Evolutionary conservation across 2,329 filamentous ascomycete genomes (phyloP).

Genomic region (Colletotrichum sp.): DNA sequence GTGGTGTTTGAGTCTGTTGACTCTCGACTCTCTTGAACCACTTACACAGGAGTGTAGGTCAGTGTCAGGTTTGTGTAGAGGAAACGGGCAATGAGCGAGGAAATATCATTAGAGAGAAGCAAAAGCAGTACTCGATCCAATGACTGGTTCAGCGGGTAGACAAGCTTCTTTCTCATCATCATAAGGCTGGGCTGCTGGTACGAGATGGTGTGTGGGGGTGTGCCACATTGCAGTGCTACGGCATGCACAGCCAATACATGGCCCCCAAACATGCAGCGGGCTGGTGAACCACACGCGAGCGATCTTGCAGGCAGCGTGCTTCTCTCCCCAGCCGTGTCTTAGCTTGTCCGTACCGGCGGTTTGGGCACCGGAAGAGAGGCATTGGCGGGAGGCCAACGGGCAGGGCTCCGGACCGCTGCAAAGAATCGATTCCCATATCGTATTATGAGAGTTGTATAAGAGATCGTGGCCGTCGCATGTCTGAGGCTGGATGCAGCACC

Average conservation of each 20-base stretch:
- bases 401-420: not conserved
- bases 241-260: not conserved
- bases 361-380: not conserved
- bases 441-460: not conserved
- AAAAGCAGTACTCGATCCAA: not conserved
- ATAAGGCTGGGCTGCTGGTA: not conserved
- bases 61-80: not conserved
- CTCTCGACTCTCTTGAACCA: not conserved
- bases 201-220: not conserved
- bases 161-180: not conserved
- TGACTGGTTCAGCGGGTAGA: not conserved
- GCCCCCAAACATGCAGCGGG: constrained; percentile 2
- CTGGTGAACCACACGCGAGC: not conserved
- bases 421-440: not conserved
- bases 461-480: not conserved
- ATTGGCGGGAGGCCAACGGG: not conserved
- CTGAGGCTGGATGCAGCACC: not conserved
- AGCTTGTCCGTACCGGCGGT: not conserved
- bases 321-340: not conserved
- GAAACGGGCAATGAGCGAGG: not conserved
- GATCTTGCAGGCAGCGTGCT: not conserved
- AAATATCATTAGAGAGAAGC: not conserved
- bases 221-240: not conserved
- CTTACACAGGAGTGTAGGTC: not conserved
- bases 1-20: not conserved